Evolutionary conservation across 371 early-diverging fungal genomes (phyloP), one percentile per base, ranked within the genome.

Genomic region (Coemansia sp.): DNA sequence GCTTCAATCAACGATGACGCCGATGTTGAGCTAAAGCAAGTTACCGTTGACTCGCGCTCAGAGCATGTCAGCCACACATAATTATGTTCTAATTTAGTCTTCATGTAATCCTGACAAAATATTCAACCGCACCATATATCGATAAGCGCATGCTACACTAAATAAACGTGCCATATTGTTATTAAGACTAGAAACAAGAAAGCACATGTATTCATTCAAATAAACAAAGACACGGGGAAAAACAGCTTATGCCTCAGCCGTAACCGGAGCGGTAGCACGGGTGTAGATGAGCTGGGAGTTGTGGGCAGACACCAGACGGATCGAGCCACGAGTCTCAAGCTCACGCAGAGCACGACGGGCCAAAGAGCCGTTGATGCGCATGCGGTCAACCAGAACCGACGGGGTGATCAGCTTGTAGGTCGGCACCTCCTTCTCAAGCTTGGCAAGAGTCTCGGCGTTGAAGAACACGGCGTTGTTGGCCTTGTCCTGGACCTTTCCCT

Each of bases 341-440:
- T 97, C 96, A 61, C 88, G 86, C 82, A 99, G 88, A 77, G 97
- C 97, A 71, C 86, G 81, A 69, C 98, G 94, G 74, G 99, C 99
- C 61, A 98, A 86, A 60, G 97, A 95, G 78, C 94, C 99, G 90
- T 93, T 94, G 85, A 99, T 87, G 80, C 92, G 89, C 72, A 98
- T 92, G 84, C 98, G 94, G 85, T 99, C 99, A 65, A 98, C 97
- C 67, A 99, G 86, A 63, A 97, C 93, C 66, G 97, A 95, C 70
- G 95, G 95, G 21, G 97, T 93, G 81, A 99, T 92, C 78, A 99
- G 88, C 89, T 95, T 97, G 92, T 95, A 97, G 81, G 98, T 93
- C 72, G 98, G 99, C 50, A 95, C 95, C 85, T 99, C 99, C 92
- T 99, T 99, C 88, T 90, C 90, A 67, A 96, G 88, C 85, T 90